Evolutionary conservation across 768 basidiomycete genomes (phyloP).

Genomic region (Gloeostereum incarnatum): DNA sequence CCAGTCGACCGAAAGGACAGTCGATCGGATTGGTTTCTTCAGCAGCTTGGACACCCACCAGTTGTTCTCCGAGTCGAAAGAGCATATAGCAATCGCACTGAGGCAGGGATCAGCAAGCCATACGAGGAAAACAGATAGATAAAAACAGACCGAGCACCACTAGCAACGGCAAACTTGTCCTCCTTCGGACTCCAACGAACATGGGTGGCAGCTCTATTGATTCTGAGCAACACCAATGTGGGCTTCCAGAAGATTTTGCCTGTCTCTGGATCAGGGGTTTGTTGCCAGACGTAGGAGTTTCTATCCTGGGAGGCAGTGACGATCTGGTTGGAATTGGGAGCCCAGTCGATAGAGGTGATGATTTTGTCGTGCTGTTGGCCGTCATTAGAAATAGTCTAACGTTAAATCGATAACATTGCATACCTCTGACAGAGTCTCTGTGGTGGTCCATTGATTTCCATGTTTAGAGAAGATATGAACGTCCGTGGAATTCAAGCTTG

Average conservation of each 20-base stretch:
- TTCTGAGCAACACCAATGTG: constrained; percentile 87
- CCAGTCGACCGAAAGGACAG: constrained; percentile 93
- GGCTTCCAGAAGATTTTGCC: constrained; percentile 84
- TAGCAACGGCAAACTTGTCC: constrained; percentile 98
- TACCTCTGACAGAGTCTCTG: no score
- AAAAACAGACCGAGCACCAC: constrained; percentile 80
- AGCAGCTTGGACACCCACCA: constrained; percentile 98
- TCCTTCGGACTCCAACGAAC: constrained; percentile 97
- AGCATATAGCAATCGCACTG: constrained; percentile 92
- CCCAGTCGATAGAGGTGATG: constrained; percentile 99
- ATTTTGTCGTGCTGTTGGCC: constrained; percentile 99
- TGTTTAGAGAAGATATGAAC: no score
- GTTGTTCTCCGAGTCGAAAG: constrained; percentile 94
- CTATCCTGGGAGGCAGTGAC: constrained; percentile 99
- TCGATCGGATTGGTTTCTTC: constrained; percentile 96
- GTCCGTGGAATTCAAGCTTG: no score
- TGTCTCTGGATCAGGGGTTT: constrained; percentile 61
- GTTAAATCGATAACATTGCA: no score
- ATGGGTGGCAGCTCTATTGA: constrained; percentile 93
- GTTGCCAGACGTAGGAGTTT: constrained; percentile 98
- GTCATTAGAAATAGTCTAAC: no score
- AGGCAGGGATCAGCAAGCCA: constrained; percentile 2
- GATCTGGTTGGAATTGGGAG: constrained; percentile 91
- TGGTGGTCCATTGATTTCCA: no score
- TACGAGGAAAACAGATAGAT: not conserved